A percentile compares a stretch with the other conserved stretches of the same genome.
phyloP scores from a whole-genome alignment of 1,284 basidiomycete genomes.

The Dichomitus squalens region DNA sequence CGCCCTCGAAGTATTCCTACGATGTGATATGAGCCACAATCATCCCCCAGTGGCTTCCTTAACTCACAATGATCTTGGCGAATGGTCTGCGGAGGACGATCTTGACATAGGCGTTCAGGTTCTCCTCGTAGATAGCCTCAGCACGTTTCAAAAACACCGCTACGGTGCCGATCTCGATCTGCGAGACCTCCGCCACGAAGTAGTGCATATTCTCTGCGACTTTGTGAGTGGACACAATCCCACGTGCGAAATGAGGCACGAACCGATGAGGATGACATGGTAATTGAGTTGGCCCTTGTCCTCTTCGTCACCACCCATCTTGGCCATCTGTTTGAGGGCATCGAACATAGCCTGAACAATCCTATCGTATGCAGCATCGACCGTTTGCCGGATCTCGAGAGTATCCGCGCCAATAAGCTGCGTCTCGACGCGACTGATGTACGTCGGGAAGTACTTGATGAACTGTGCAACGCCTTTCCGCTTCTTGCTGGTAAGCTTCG shows the following conservation, averaged over 20 bases:
- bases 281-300: slow-evolving; percentile 98
- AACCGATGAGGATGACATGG: slow-evolving; percentile 93
- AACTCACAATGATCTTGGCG: slow-evolving; percentile 82
- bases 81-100: slow-evolving; percentile 88
- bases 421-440: slow-evolving; percentile 82
- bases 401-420: slow-evolving; percentile 83
- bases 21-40: neutral
- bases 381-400: slow-evolving; percentile 76
- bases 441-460: slow-evolving; percentile 90
- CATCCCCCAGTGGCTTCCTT: neutral
- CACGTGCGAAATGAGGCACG: slow-evolving; percentile 32
- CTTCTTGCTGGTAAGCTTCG: slow-evolving; percentile 90
- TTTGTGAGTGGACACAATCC: neutral
- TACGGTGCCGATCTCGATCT: slow-evolving; percentile 71
- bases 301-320: slow-evolving; percentile 89
- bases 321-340: slow-evolving; percentile 89
- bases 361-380: slow-evolving; percentile 86
- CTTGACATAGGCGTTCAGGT: slow-evolving; percentile 83
- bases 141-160: slow-evolving; percentile 73
- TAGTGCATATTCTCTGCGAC: slow-evolving; percentile 92
- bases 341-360: slow-evolving; percentile 92
- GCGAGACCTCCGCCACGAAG: slow-evolving; percentile 82
- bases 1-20: slow-evolving; percentile 93
- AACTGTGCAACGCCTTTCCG: slow-evolving; percentile 93
- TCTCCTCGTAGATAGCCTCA: slow-evolving; percentile 86